A percentile compares a stretch with the other conserved stretches of the same genome.
Conservation (phyloP, 257 asterid genomes). For the Forsythia suspensa region DNA sequence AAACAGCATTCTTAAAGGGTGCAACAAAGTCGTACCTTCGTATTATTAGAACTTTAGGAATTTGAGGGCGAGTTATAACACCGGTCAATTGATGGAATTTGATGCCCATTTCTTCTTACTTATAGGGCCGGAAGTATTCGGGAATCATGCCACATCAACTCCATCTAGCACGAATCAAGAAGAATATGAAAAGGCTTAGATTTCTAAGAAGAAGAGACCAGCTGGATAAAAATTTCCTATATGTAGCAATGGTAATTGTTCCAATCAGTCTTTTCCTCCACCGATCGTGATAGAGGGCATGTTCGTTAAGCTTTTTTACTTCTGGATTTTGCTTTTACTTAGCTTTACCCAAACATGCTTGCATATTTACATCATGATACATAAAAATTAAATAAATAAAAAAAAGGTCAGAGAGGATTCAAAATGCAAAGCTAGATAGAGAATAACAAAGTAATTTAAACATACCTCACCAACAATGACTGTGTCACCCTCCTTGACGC, state of each 20-base stretch:
- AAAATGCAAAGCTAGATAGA: background rate
- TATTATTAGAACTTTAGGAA: background rate
- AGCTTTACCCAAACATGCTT: background rate
- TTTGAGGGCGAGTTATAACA: conserved; percentile 6
- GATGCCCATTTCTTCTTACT: conserved; percentile 51
- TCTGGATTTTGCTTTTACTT: too few relatives aligned
- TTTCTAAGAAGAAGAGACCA: background rate
- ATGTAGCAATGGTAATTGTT: background rate
- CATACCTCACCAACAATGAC: conserved; percentile 89
- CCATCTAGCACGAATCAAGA: conserved; percentile 61
- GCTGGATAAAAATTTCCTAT: background rate
- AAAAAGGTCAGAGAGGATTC: background rate
- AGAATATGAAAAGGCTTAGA: background rate
- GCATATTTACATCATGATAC: background rate
- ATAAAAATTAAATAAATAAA: background rate
- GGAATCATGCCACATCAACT: conserved; percentile 77
- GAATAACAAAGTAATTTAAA: background rate
- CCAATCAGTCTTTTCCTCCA: background rate
- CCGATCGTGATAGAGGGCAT: background rate
- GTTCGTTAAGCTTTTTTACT: too few relatives aligned
- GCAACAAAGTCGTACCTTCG: background rate
- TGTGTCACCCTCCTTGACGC: conserved; percentile 90
- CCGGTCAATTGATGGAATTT: conserved; percentile 37
- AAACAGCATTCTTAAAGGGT: background rate
- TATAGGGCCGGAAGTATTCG: conserved; percentile 49